A percentile compares a stretch with the other conserved stretches of the same genome.
Evolutionary conservation across 306 rosid species (phyloP).

Genomic region (Ceratonia siliqua): DNA sequence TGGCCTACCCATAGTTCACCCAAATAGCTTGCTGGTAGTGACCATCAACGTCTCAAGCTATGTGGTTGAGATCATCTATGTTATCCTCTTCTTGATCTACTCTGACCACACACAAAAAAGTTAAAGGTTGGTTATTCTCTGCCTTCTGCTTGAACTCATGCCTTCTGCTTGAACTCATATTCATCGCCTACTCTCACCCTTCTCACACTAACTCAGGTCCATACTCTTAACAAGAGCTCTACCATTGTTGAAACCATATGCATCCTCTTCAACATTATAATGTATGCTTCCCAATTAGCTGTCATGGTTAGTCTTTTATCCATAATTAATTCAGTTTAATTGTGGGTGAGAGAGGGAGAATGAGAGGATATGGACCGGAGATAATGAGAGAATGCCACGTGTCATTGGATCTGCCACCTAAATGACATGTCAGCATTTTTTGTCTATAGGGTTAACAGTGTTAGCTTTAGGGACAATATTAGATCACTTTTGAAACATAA

Average conservation of each 20-base stretch:
- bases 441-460: too few relatives aligned
- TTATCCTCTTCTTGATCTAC: constrained; percentile 66
- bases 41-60: constrained; percentile 76
- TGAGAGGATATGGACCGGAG: too few relatives aligned
- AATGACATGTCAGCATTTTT: too few relatives aligned
- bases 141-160: too few relatives aligned
- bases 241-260: constrained; percentile 62
- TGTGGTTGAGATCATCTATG: constrained; percentile 54
- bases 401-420: too few relatives aligned
- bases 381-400: too few relatives aligned
- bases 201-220: constrained; percentile 41
- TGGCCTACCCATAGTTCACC: constrained; percentile 79
- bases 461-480: too few relatives aligned
- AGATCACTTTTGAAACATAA: too few relatives aligned
- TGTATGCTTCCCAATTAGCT: constrained; percentile 84
- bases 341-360: too few relatives aligned
- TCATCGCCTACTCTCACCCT: constrained; percentile 45
- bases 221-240: constrained; percentile 47
- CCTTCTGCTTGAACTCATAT: constrained; percentile 48
- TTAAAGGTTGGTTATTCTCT: constrained; percentile 46
- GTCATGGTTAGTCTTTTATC: constrained; percentile 79
- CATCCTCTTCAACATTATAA: constrained; percentile 74
- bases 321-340: too few relatives aligned
- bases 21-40: constrained; percentile 59
- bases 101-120: constrained; percentile 59